Evolutionary conservation across 139 green algal genomes (phyloP).

Genomic region (Asterochloris erici): DNA sequence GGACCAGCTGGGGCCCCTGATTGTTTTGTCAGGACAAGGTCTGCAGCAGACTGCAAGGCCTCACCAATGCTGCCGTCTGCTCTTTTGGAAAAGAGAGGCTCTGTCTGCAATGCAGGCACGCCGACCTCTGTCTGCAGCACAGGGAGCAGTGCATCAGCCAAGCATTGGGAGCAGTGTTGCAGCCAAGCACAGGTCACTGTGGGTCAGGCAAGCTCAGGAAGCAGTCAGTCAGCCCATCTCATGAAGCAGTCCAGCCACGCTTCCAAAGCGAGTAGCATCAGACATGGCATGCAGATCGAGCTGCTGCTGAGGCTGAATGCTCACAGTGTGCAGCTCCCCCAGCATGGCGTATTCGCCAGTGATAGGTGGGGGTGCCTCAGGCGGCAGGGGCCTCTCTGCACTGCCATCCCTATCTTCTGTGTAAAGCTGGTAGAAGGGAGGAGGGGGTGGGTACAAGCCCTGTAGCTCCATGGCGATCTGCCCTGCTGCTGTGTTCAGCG

Average conservation of each 20-base stretch:
- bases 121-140: constrained; percentile 38
- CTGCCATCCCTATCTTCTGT: constrained; percentile 11
- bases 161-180: neutral
- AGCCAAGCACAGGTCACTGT: neutral
- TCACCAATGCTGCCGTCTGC: constrained; percentile 36
- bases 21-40: neutral
- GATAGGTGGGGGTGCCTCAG: constrained; percentile 24
- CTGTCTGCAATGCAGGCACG: constrained; percentile 30
- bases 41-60: neutral
- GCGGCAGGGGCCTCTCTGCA: constrained; percentile 13
- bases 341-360: constrained; percentile 36
- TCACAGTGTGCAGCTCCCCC: constrained; percentile 40
- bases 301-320: neutral
- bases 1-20: neutral
- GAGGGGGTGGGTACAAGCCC: constrained; percentile 41
- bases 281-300: neutral
- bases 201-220: neutral
- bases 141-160: neutral
- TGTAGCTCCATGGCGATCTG: neutral
- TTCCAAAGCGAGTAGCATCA: neutral
- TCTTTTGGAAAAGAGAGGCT: constrained; percentile 19
- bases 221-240: neutral
- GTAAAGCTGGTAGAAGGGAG: constrained; percentile 38
- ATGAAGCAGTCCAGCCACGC: neutral
- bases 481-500: neutral